A percentile compares a stretch with the other conserved stretches of the same genome.
Evolutionary conservation across 2,329 filamentous ascomycete genomes (phyloP).

Genomic region (Periglandula ipomoeae): DNA sequence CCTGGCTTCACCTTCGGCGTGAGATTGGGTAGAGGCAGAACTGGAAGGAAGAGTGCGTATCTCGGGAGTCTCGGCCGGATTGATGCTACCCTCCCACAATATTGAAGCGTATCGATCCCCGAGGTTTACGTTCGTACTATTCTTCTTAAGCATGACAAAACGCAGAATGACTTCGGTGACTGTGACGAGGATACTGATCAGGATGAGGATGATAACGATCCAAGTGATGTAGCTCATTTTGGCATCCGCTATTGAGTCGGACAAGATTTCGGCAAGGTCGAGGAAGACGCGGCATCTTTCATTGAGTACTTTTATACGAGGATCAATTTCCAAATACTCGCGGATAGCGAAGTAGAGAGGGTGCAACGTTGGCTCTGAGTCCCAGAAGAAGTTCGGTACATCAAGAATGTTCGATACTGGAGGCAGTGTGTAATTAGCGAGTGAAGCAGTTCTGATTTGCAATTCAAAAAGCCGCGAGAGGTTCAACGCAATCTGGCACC

Average conservation of each 20-base stretch:
- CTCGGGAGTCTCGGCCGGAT: conserved; percentile 11
- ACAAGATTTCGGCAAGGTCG: conserved; percentile 89
- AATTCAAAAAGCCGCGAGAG: no score
- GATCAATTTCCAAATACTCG: conserved; percentile 96
- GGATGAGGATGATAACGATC: conserved; percentile 94
- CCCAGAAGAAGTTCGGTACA: conserved; percentile 97
- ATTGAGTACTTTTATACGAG: conserved; percentile 91
- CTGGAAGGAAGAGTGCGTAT: conserved; percentile 12
- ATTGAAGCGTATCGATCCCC: conserved; percentile 10
- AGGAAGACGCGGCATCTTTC: conserved; percentile 95
- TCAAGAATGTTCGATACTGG: conserved; percentile 90
- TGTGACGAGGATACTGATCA: conserved; percentile 85
- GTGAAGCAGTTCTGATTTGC: background rate
- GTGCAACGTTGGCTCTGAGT: conserved; percentile 88
- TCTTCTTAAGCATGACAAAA: conserved; percentile 59
- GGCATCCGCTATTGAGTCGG: conserved; percentile 82
- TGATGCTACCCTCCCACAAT: conserved; percentile 9
- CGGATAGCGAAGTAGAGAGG: conserved; percentile 90
- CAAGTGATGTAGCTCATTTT: conserved; percentile 96
- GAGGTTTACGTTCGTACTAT: conserved; percentile 10
- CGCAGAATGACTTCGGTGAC: conserved; percentile 80
- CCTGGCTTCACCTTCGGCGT: conserved; percentile 10
- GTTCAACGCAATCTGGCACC: background rate
- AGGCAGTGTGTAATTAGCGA: background rate
- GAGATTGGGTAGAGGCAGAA: background rate